phyloP scores from a whole-genome alignment of 495 filamentous ascomycete species.

The Viridothelium virens region DNA sequence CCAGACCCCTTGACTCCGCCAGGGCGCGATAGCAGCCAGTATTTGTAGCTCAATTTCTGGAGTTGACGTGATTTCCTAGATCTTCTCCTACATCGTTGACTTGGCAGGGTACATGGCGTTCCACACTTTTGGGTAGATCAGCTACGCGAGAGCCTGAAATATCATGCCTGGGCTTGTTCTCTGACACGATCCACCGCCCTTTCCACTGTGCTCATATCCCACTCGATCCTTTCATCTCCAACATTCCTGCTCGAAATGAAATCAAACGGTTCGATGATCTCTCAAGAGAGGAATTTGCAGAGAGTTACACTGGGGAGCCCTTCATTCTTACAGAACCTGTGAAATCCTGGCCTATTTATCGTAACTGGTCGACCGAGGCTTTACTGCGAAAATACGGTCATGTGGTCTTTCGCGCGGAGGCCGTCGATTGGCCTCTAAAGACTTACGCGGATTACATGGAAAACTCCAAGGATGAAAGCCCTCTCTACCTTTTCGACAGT shows the following conservation, averaged over 20 bases:
- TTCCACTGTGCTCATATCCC: constrained; percentile 79
- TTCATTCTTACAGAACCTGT: constrained; percentile 88
- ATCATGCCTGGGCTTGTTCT: constrained; percentile 74
- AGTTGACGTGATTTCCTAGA: constrained; percentile 19
- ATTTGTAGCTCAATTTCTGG: constrained; percentile 16
- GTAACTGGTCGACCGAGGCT: constrained; percentile 60
- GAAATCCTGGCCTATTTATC: constrained; percentile 71
- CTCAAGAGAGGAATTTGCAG: constrained; percentile 62
- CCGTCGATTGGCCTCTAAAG: constrained; percentile 80
- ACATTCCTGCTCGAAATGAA: constrained; percentile 65
- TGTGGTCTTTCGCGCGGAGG: constrained; percentile 75
- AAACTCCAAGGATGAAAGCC: constrained; percentile 77
- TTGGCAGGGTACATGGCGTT: constrained; percentile 85
- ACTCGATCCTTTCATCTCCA: constrained; percentile 54
- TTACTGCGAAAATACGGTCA: constrained; percentile 57
- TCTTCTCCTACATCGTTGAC: constrained; percentile 41
- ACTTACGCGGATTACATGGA: constrained; percentile 80
- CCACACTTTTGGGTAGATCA: constrained; percentile 63
- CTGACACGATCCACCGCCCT: constrained; percentile 82
- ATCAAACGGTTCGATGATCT: constrained; percentile 65
- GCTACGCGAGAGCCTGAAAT: constrained; percentile 43
- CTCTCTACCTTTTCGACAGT: constrained; percentile 86
- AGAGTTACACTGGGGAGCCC: constrained; percentile 67
- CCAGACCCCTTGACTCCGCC: too few relatives aligned
- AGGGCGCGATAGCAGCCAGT: background rate